These are phyloP conservation scores for Kurtzmaniella natalensis DNA, from an alignment of 1,139 yeast genomes.

Conservation along the genomic window DNA sequence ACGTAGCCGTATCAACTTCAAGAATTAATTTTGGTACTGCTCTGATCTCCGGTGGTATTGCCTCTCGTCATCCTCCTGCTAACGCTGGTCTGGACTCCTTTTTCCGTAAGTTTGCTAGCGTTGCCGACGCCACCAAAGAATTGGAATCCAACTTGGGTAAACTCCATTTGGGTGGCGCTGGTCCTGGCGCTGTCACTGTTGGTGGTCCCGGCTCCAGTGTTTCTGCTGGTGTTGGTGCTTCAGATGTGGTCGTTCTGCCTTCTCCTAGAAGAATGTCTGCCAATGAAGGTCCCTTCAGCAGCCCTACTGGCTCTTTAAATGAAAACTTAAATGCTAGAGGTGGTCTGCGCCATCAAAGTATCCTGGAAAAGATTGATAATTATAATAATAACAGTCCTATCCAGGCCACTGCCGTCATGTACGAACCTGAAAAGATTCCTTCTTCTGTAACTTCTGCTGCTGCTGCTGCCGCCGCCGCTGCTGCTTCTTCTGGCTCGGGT, in stretches of 20 bases:
- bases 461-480: conserved; percentile 11
- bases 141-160: conserved; percentile 43
- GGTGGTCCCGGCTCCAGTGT: conserved; percentile 50
- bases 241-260: background rate
- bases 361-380: conserved; percentile 61
- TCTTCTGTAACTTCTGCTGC: conserved; percentile 9
- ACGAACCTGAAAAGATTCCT: conserved; percentile 26
- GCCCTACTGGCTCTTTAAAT: conserved; percentile 48
- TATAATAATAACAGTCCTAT: conserved; percentile 51
- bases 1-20: background rate
- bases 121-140: conserved; percentile 77
- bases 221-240: conserved; percentile 27
- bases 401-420: conserved; percentile 40
- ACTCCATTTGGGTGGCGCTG: conserved; percentile 43
- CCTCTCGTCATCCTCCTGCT: conserved; percentile 39
- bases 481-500: conserved; percentile 14
- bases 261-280: conserved; percentile 15
- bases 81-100: conserved; percentile 41
- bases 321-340: conserved; percentile 45
- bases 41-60: conserved; percentile 57
- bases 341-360: conserved; percentile 51
- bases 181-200: conserved; percentile 24
- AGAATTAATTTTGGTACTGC: conserved; percentile 51
- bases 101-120: conserved; percentile 64
- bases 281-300: conserved; percentile 17